phyloP scores from a whole-genome alignment of 805 yeast species.

The Candida anglica region DNA sequence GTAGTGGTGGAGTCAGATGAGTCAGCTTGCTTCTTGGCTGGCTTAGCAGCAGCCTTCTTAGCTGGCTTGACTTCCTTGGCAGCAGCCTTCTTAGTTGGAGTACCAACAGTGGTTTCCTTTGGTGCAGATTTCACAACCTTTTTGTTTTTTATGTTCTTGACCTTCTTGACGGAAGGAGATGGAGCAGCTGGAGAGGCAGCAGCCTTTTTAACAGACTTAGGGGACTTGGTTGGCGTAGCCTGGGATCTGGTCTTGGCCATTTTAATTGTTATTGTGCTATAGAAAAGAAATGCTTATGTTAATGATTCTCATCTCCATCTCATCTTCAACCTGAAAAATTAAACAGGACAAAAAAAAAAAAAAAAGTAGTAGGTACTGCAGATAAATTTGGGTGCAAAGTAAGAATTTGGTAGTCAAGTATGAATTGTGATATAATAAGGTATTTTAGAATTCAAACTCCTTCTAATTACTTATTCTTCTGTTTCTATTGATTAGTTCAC shows the following conservation, averaged over 20 bases:
- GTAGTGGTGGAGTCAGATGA: conserved; percentile 1
- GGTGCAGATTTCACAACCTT: conserved; percentile 8
- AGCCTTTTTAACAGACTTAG: conserved; percentile 16
- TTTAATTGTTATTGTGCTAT: not conserved
- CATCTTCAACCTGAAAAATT: not conserved
- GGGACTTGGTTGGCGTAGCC: conserved; percentile 18
- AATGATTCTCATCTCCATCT: not conserved
- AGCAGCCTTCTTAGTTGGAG: conserved; percentile 17
- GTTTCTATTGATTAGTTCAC: too few relatives aligned
- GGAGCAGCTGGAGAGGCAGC: conserved; percentile 12
- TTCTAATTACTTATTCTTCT: too few relatives aligned
- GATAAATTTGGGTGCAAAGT: too few relatives aligned
- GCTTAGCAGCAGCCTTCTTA: conserved; percentile 4
- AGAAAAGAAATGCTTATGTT: not conserved
- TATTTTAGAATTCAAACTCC: too few relatives aligned
- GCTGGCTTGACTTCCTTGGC: conserved; percentile 2
- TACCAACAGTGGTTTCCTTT: conserved; percentile 25
- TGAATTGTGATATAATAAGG: too few relatives aligned
- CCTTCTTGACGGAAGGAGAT: conserved; percentile 20
- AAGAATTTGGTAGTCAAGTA: too few relatives aligned
- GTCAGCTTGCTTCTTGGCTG: conserved; percentile 4
- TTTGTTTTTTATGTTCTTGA: conserved; percentile 10
- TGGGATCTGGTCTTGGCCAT: conserved; percentile 34
- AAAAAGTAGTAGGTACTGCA: too few relatives aligned
- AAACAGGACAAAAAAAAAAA: too few relatives aligned